Base-by-base conservation (phyloP, 352 stramenopile genomes). In the Phytophthora megakarya region DNA sequence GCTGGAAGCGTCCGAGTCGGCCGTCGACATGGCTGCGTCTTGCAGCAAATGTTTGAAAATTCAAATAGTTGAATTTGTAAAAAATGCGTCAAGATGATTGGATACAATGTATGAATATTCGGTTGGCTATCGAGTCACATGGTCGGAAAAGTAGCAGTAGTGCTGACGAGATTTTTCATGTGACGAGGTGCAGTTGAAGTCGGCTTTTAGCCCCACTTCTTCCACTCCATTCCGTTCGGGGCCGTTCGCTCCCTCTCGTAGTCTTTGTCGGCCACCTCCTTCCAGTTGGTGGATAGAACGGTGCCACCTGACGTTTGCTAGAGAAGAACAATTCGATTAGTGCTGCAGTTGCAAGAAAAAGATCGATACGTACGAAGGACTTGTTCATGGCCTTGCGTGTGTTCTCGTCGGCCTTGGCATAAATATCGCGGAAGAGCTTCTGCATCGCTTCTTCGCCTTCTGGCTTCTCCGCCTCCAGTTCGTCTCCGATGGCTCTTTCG, bases 381-480 rank as follows among this genome's bases (percentile, higher is more conserved):
- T 98, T 97, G 79, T 96, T 96, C 92, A 98, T 98, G 32, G 92
- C 92, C 16, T 90, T 86, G 37, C 89, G 81, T 56, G 92, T 98
- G 61, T 91, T 92, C 44, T 96, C 86, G 60, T 95, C 86, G 13
- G 90, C 90, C 67, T 97, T 97, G 65, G 82, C 75, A 80, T 97
- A 98, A 75, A 98, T 97, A 77, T 98, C 84, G 23, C 76, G 76
- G 69, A 97, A 98, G 10, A 98, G 84, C 53, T 96, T 94, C 53
- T 97, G 86, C 78, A 97, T 89, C 15, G 90, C 91, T 37, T 96
- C 90, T 46, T 97, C 91, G 44, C 91, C 91, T 61, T 97, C 90
- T 7, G 89, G 89, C 61, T 97, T 97, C 49, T 96, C 90, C 6
- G 73, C 62, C 50, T 95, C 85, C 13, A 96, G 70, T 58, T 96